These are phyloP conservation scores for Lachnellula occidentalis DNA, from an alignment of 2,329 filamentous ascomycete species.

Conservation along the genomic window DNA sequence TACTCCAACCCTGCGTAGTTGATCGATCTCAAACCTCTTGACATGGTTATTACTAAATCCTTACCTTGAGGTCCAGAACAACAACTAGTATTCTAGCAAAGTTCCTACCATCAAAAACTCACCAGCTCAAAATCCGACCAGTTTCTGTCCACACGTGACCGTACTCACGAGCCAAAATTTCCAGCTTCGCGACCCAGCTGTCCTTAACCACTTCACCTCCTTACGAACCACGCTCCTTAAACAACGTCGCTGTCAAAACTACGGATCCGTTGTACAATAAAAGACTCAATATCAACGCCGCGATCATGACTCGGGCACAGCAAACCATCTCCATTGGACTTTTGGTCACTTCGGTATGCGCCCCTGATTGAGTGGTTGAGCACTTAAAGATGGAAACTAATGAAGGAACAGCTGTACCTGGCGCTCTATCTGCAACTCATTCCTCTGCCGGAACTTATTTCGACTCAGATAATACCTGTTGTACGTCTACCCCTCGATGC, in stretches of 20 bases:
- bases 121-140: not conserved
- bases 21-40: too few relatives aligned
- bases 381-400: constrained; percentile 1
- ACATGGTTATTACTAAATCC: too few relatives aligned
- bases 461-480: constrained; percentile 81
- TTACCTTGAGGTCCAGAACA: too few relatives aligned
- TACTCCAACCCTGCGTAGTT: too few relatives aligned
- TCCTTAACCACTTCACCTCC: constrained; percentile 17
- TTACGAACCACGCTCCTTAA: constrained; percentile 30
- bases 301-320: constrained; percentile 85
- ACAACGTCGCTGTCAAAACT: constrained; percentile 1
- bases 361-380: constrained; percentile 6
- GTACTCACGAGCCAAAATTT: not conserved
- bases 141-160: not conserved
- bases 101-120: too few relatives aligned
- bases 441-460: constrained; percentile 70
- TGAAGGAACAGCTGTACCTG: constrained; percentile 68
- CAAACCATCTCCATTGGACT: constrained; percentile 87
- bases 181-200: constrained; percentile 14
- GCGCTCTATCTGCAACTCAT: constrained; percentile 79
- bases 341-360: constrained; percentile 74
- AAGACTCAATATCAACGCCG: constrained; percentile 1
- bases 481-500: constrained; percentile 48
- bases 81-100: too few relatives aligned
- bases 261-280: not conserved